A percentile compares a stretch with the other conserved stretches of the same genome.
phyloP scores from a whole-genome alignment of 2,329 filamentous ascomycete genomes.

The Talaromyces marneffei region DNA sequence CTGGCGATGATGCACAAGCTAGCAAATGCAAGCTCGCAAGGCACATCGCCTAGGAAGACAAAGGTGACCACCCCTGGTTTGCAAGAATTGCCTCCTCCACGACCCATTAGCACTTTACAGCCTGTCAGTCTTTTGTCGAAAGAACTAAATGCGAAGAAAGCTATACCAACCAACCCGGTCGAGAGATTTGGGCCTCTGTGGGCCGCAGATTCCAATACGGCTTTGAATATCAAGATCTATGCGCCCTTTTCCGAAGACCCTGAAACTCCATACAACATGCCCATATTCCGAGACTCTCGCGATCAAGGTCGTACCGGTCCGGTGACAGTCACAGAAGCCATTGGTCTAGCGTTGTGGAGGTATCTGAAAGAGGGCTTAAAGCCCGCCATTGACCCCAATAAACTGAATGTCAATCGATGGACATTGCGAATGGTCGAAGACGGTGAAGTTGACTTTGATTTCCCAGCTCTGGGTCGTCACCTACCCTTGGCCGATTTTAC shows the following conservation, averaged over 20 bases:
- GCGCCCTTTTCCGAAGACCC: slow-evolving; percentile 54
- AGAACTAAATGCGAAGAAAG: slow-evolving; percentile 52
- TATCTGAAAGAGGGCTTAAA: slow-evolving; percentile 55
- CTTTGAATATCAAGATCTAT: slow-evolving; percentile 60
- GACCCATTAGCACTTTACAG: slow-evolving; percentile 55
- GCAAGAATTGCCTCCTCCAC: slow-evolving; percentile 54
- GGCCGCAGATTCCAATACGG: slow-evolving; percentile 55
- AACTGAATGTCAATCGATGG: slow-evolving; percentile 58
- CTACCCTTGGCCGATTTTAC: slow-evolving; percentile 59
- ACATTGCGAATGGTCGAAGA: slow-evolving; percentile 63
- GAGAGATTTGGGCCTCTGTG: slow-evolving; percentile 56
- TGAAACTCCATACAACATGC: slow-evolving; percentile 53
- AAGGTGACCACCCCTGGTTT: slow-evolving; percentile 45
- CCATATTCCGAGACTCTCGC: slow-evolving; percentile 51
- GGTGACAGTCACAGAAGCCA: slow-evolving; percentile 57
- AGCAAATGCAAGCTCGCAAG: slow-evolving; percentile 28
- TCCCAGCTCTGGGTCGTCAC: slow-evolving; percentile 54
- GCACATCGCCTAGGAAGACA: slow-evolving; percentile 49
- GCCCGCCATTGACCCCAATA: slow-evolving; percentile 47
- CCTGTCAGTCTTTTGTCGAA: slow-evolving; percentile 55
- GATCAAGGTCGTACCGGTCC: slow-evolving; percentile 43
- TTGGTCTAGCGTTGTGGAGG: slow-evolving; percentile 57
- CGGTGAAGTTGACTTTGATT: slow-evolving; percentile 62
- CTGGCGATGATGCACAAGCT: slow-evolving; percentile 43
- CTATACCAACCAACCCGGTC: slow-evolving; percentile 55